These are phyloP conservation scores for Oehlia diaphana DNA, from an alignment of 192 early-diverging fungal species.

Conservation along the genomic window DNA sequence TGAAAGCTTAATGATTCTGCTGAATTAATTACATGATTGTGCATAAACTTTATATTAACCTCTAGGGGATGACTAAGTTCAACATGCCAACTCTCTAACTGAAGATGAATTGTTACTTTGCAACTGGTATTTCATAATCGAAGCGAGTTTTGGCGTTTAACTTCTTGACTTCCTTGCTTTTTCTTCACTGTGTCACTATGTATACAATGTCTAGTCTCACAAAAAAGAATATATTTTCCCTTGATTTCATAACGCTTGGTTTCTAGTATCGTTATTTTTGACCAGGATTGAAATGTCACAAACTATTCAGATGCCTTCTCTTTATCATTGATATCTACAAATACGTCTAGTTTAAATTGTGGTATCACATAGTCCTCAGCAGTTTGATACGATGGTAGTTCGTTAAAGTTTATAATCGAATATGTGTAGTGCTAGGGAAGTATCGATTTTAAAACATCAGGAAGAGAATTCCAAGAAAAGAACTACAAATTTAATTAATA, in stretches of 20 bases:
- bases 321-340: neutral
- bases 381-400: neutral
- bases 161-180: neutral
- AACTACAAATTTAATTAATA: no score
- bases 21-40: slow-evolving; percentile 7
- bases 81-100: neutral
- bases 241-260: neutral
- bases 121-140: neutral
- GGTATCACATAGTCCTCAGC: neutral
- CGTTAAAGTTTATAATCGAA: neutral
- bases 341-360: slow-evolving; percentile 2
- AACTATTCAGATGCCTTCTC: neutral
- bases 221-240: neutral
- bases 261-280: slow-evolving; percentile 5
- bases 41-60: slow-evolving; percentile 6
- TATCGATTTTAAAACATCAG: neutral
- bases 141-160: neutral
- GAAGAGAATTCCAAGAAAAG: neutral
- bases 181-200: neutral
- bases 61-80: neutral
- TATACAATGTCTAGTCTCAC: slow-evolving; percentile 3
- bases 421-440: neutral
- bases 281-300: neutral
- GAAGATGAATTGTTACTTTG: slow-evolving; percentile 1
- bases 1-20: neutral